Percentiles rank a stretch among this genome's conserved stretches.
Evolutionary conservation across 306 rosid genomes (phyloP).

Genomic region (Aeschynomene evenia): DNA sequence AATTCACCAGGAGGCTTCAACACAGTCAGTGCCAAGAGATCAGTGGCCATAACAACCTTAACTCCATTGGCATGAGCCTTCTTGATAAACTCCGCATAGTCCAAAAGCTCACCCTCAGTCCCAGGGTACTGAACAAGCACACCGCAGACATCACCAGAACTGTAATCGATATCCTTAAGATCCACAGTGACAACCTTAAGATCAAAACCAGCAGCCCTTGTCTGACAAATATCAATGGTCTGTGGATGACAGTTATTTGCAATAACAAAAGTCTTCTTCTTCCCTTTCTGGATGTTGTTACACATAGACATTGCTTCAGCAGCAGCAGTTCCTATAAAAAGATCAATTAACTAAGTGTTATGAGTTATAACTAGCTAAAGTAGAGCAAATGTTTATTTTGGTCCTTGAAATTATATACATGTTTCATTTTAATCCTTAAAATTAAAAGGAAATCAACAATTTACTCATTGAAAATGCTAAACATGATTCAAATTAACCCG

Average conservation of each 20-base stretch:
- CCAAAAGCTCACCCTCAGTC: conserved; percentile 96
- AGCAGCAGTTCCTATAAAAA: conserved; percentile 64
- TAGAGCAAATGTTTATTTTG: too few relatives aligned
- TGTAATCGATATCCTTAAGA: conserved; percentile 79
- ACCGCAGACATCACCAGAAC: conserved; percentile 92
- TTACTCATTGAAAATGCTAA: too few relatives aligned
- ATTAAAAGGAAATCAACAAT: too few relatives aligned
- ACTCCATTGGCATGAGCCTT: conserved; percentile 90
- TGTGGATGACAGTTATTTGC: conserved; percentile 92
- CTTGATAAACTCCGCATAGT: conserved; percentile 85
- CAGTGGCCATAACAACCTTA: conserved; percentile 98
- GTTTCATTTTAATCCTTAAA: too few relatives aligned
- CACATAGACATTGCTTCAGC: conserved; percentile 99
- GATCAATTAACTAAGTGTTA: not conserved
- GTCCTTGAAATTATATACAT: too few relatives aligned
- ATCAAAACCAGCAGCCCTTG: conserved; percentile 92
- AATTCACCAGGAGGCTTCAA: conserved; percentile 97
- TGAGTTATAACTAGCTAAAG: too few relatives aligned
- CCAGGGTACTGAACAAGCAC: conserved; percentile 99
- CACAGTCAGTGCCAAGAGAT: conserved; percentile 78
- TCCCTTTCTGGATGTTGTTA: conserved; percentile 76
- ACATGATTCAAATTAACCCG: too few relatives aligned
- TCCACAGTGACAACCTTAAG: conserved; percentile 65
- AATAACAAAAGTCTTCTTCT: conserved; percentile 88
- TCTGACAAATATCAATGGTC: conserved; percentile 79